Base-by-base conservation (phyloP, 345 rosid genomes). In the Erucastrum elatum region DNA sequence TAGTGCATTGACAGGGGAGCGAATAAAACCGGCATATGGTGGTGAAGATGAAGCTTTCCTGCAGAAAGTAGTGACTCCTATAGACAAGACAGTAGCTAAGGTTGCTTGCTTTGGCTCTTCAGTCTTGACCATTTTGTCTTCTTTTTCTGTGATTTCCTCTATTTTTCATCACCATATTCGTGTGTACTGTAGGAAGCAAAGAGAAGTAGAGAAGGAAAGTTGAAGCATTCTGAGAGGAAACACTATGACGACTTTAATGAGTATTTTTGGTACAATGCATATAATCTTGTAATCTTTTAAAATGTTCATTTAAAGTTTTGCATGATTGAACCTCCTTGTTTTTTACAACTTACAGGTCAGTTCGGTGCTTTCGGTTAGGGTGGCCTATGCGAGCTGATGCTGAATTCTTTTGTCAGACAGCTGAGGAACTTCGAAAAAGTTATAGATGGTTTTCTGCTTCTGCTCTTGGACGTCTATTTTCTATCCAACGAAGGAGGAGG, bases 341-440 rank as follows among this genome's bases (percentile, higher is more conserved):
- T 65, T 34, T 56, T 37, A 6, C 33, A 66, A 70, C 63, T 68
- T 82, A 53, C 60, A 88, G 94, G 94, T 89, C 94, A 71, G 74
- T 76, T 68, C 90, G 87, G 70, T 89, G 94, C 81, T 88, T 89
- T 83, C 86, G 90, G 31, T 60, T 89, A 80, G 90, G 94, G 66
- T 89, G 94, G 94, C 94, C 91, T 46, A 89, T 88, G 94, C 87
- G 90, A 49, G 89, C 85, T 58, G 90, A 87, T 75, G 94, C 94
- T 56, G 91, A 87, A 85, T 89, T 89, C 88, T 89, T 89, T 82
- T 84, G 85, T 62, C 73, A 80, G 66, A 71, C 88, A 39, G 77
- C 81, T 68, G 86, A 81, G 64, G 80, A 84, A 63, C 71, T 3
- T 63, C 55, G 29, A 70, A 46, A 46, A 46, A 46, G 16, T 46